Evolutionary conservation across 257 asterid species (phyloP).

Genomic region (Scutellaria barbata): DNA sequence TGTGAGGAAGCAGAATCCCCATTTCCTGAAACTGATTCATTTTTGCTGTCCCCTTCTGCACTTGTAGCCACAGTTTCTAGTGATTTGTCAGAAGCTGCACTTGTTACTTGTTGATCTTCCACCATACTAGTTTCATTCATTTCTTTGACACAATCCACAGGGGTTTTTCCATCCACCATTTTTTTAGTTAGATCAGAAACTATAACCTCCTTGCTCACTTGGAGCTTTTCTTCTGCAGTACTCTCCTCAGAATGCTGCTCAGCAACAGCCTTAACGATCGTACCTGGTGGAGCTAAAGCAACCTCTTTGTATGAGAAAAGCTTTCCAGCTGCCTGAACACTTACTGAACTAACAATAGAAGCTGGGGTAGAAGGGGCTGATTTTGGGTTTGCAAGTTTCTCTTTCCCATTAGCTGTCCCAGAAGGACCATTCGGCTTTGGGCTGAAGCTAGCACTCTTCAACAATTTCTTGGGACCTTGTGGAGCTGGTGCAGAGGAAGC

Average conservation of each 20-base stretch:
- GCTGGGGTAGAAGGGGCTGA: slow-evolving; percentile 67
- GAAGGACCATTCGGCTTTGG: slow-evolving; percentile 52
- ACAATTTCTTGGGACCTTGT: slow-evolving; percentile 50
- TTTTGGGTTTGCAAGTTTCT: slow-evolving; percentile 51
- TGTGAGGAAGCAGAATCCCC: slow-evolving; percentile 36
- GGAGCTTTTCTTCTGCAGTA: slow-evolving; percentile 43
- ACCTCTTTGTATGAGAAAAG: slow-evolving; percentile 87
- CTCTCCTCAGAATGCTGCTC: slow-evolving; percentile 53
- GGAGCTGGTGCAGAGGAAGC: slow-evolving; percentile 50
- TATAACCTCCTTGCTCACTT: slow-evolving; percentile 37
- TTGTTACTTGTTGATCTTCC: slow-evolving; percentile 38
- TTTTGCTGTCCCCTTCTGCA: slow-evolving; percentile 32
- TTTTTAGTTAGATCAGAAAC: slow-evolving; percentile 38
- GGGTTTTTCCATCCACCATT: slow-evolving; percentile 38
- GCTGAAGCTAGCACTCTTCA: slow-evolving; percentile 63
- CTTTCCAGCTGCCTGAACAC: slow-evolving; percentile 76
- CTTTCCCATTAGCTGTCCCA: slow-evolving; percentile 45
- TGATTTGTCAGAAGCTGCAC: slow-evolving; percentile 41
- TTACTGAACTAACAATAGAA: slow-evolving; percentile 59
- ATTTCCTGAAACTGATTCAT: slow-evolving; percentile 33
- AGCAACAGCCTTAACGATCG: slow-evolving; percentile 71
- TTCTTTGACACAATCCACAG: slow-evolving; percentile 34
- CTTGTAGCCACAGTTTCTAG: slow-evolving; percentile 39
- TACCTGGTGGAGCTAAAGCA: slow-evolving; percentile 92
- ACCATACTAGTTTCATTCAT: slow-evolving; percentile 36